phyloP scores from a whole-genome alignment of 2,329 filamentous ascomycete genomes.

The Pseudocercospora eumusae region DNA sequence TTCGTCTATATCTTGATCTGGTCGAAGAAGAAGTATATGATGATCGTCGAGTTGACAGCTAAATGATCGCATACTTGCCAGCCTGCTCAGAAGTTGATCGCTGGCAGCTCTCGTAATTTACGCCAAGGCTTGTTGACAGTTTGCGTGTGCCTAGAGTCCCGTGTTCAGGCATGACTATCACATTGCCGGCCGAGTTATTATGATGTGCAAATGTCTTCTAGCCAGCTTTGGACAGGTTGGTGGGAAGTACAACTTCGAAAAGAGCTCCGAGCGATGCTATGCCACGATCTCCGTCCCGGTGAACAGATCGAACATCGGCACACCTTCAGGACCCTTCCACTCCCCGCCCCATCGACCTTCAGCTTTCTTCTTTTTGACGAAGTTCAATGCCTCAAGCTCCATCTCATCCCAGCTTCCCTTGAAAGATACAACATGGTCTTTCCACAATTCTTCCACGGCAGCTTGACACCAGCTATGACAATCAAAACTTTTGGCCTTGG shows the following conservation, averaged over 20 bases:
- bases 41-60: no score
- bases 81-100: no score
- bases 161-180: no score
- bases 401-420: constrained; percentile 16
- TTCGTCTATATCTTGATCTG: no score
- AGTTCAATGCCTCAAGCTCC: constrained; percentile 16
- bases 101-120: no score
- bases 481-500: constrained; percentile 11
- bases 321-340: constrained; percentile 8
- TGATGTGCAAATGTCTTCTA: no score
- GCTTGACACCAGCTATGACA: constrained; percentile 22
- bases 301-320: constrained; percentile 23
- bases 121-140: no score
- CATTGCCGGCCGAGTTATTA: no score
- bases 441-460: constrained; percentile 12
- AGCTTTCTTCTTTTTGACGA: constrained; percentile 18
- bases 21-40: no score
- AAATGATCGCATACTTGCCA: no score
- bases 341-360: constrained; percentile 18
- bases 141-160: no score
- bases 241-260: not conserved
- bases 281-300: constrained; percentile 15
- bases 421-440: constrained; percentile 9
- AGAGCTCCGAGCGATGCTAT: not conserved
- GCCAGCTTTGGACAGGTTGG: no score